These are phyloP conservation scores for Macadamia integrifolia DNA, from an alignment of 164 flowering plant genomes.

Conservation along the genomic window DNA sequence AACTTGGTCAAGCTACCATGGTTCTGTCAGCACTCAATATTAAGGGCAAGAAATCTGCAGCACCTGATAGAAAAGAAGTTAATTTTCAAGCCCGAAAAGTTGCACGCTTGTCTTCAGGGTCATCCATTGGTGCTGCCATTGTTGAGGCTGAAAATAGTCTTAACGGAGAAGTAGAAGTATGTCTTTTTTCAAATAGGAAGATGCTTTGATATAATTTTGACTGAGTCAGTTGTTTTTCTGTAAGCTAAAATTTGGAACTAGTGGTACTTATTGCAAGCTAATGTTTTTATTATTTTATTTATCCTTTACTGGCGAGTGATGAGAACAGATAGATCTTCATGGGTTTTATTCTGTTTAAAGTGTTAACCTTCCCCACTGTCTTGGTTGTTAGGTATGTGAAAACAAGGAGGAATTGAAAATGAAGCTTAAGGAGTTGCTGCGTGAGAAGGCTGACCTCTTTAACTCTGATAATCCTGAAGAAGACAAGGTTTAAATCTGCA, in stretches of 20 bases:
- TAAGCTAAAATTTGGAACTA: constrained; percentile 14
- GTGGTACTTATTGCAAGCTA: constrained; percentile 1
- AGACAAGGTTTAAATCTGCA: constrained; percentile 63
- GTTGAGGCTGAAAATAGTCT: constrained; percentile 86
- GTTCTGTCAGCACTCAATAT: constrained; percentile 21
- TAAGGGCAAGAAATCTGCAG: constrained; percentile 16
- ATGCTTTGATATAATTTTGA: constrained; percentile 20
- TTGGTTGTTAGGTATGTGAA: constrained; percentile 38
- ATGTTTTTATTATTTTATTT: neutral
- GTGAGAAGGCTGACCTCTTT: constrained; percentile 76
- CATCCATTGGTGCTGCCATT: constrained; percentile 88
- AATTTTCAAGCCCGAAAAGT: constrained; percentile 42
- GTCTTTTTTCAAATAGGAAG: constrained; percentile 29
- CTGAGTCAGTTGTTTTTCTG: neutral
- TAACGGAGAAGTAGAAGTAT: constrained; percentile 52
- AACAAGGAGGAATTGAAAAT: constrained; percentile 84
- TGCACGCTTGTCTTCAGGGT: constrained; percentile 50
- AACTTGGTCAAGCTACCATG: constrained; percentile 19
- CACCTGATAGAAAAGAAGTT: constrained; percentile 21
- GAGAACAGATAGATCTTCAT: neutral
- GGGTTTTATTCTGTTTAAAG: neutral
- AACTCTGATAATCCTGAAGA: constrained; percentile 60
- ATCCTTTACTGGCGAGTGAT: no score
- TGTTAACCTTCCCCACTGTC: neutral
- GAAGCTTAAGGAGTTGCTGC: constrained; percentile 72